Base-by-base conservation (phyloP, 257 asterid species). In the Capsicum chinense region DNA sequence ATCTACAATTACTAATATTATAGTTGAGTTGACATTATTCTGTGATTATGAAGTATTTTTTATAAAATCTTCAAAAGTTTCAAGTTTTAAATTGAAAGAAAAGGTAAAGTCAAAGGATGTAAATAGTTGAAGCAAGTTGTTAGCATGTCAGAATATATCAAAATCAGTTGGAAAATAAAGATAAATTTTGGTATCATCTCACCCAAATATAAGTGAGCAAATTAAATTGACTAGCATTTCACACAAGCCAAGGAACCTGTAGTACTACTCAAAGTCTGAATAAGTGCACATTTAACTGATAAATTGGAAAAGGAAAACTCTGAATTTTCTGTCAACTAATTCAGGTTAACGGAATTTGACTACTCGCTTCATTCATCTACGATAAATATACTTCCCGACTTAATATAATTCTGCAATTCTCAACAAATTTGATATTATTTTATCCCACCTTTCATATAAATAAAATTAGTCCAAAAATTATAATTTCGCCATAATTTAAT, bases 181-280 rank as follows among this genome's bases (percentile, higher is more conserved):
- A 48, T 66, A 12, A 48, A 11, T n/a, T 42, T 70, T 71, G 39
- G 79, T 47, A 71, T 39, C 3, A 39, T 39, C 44, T 50, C 42
- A 50, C 3, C 21, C 81, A 74, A 74, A 74, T 74, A 21, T 50
- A 50, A 59, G 0, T 62, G 42, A 74, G 81, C 62, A 74, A 74
- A 21, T 74, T 50, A 74, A 74, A 21, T 74, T 50, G 60, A 50
- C 81, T 48, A 21, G 62, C 19, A 50, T 21, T 12, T 12, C 47
- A 50, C 58, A 13, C 48, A 44, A 44, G 48, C n/a, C 21, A 54
- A 50, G 12, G 62, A 74, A 74, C 81, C 21, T 74, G 8, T 50
- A 1, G 57, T 4, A 48, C 62, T 50, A 50, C 33, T 26, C 33
- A 50, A 74, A 74, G 62, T 74, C 81, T 74, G 47, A 60, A 50